These are phyloP conservation scores for Begonia loranthoides DNA, from an alignment of 306 rosid species.

Conservation along the genomic window DNA sequence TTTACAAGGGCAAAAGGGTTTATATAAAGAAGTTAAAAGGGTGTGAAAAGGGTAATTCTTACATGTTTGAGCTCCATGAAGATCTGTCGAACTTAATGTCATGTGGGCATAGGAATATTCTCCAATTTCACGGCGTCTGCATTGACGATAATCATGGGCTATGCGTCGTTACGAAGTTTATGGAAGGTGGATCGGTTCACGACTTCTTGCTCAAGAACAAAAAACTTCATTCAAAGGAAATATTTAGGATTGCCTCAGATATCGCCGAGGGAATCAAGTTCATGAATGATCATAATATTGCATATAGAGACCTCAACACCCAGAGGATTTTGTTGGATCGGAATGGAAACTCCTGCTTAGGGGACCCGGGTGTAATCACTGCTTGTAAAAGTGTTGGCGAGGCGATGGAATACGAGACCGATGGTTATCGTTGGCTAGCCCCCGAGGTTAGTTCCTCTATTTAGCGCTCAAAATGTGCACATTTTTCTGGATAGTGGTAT, in stretches of 20 bases:
- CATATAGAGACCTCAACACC: slow-evolving; percentile 72
- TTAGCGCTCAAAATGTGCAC: too few species aligned
- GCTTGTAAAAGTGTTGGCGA: slow-evolving; percentile 79
- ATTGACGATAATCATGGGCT: slow-evolving; percentile 86
- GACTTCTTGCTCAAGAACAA: slow-evolving; percentile 63
- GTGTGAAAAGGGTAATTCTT: slow-evolving; percentile 84
- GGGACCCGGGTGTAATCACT: slow-evolving; percentile 78
- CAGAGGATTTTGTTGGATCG: slow-evolving; percentile 76
- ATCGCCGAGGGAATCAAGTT: slow-evolving; percentile 89
- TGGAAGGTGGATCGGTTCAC: slow-evolving; percentile 78
- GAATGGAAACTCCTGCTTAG: slow-evolving; percentile 83
- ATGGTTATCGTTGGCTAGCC: slow-evolving; percentile 96
- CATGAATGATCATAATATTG: slow-evolving; percentile 74
- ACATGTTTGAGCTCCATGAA: slow-evolving; percentile 65
- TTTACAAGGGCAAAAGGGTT: slow-evolving; percentile 69
- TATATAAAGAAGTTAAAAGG: slow-evolving; percentile 87
- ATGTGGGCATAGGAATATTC: slow-evolving; percentile 71
- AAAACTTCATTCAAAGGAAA: slow-evolving; percentile 68
- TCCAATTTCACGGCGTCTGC: slow-evolving; percentile 68
- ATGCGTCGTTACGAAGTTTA: slow-evolving; percentile 73
- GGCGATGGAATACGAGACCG: slow-evolving; percentile 86
- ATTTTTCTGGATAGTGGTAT: too few species aligned
- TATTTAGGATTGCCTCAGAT: slow-evolving; percentile 61
- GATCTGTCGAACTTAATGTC: slow-evolving; percentile 79
- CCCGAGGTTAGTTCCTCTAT: slow-evolving; percentile 61